phyloP scores from a whole-genome alignment of 139 green algal genomes.

The Haematococcus sp. region DNA sequence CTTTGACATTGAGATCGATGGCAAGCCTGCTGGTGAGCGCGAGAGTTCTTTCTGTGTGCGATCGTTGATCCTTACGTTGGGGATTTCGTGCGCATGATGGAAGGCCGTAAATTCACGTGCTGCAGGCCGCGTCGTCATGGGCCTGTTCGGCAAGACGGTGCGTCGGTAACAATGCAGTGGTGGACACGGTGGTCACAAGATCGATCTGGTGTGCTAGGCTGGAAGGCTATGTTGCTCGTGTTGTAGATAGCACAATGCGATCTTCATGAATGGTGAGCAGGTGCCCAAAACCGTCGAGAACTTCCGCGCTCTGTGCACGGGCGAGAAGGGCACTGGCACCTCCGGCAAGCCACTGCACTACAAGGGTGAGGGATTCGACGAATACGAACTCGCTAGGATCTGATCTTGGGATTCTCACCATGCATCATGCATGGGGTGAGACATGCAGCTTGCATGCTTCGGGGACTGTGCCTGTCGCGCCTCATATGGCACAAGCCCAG shows the following conservation, averaged over 20 bases:
- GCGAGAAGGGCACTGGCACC: constrained; percentile 63
- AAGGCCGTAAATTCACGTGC: neutral
- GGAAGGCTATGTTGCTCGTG: too few relatives aligned
- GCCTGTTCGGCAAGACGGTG: constrained; percentile 71
- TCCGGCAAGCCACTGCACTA: constrained; percentile 55
- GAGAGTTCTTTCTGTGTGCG: neutral
- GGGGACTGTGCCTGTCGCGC: too few relatives aligned
- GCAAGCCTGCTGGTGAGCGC: constrained; percentile 44
- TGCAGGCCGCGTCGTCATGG: constrained; percentile 80
- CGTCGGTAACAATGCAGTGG: neutral
- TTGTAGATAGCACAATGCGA: too few relatives aligned
- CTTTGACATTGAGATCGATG: constrained; percentile 72
- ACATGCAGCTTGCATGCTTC: neutral
- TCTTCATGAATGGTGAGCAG: neutral
- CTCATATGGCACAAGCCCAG: too few relatives aligned
- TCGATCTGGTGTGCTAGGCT: too few relatives aligned
- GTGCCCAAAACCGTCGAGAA: constrained; percentile 88
- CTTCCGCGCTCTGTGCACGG: constrained; percentile 63
- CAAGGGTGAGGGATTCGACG: constrained; percentile 23
- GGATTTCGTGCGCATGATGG: too few relatives aligned
- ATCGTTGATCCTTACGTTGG: too few relatives aligned
- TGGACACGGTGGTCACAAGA: too few relatives aligned
- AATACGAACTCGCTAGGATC: too few relatives aligned
- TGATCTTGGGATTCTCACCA: neutral
- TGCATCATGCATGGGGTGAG: neutral